Evolutionary conservation across 192 early-diverging fungal species (phyloP).

Genomic region (Phycomyces blakesleeanus): DNA sequence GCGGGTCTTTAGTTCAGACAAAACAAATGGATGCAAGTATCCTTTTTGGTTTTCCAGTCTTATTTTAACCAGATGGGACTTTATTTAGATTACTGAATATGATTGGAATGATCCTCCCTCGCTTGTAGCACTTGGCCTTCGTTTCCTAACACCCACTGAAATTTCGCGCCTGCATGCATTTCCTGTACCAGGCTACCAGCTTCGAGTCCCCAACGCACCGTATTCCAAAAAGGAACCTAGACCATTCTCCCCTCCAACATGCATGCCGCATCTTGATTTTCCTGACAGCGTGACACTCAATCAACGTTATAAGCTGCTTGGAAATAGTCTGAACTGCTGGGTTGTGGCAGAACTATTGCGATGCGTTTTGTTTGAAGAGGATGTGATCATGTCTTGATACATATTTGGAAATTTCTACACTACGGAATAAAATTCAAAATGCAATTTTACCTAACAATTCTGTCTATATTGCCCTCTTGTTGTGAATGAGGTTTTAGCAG

Average conservation of each 20-base stretch:
- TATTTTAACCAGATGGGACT: background rate
- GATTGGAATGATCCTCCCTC: slow-evolving; percentile 62
- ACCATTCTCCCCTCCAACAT: slow-evolving; percentile 6
- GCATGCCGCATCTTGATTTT: slow-evolving; percentile 53
- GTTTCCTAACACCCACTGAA: slow-evolving; percentile 82
- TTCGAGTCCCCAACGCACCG: background rate
- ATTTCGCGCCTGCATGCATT: slow-evolving; percentile 81
- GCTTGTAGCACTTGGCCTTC: slow-evolving; percentile 63
- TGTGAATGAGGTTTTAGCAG: too few species aligned
- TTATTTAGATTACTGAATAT: slow-evolving; percentile 41
- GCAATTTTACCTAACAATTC: too few species aligned
- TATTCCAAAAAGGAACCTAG: background rate
- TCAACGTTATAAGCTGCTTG: slow-evolving; percentile 77
- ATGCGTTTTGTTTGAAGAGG: slow-evolving; percentile 51
- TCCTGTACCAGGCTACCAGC: slow-evolving; percentile 38
- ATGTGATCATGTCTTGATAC: slow-evolving; percentile 6
- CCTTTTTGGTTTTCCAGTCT: background rate
- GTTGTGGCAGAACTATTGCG: slow-evolving; percentile 76
- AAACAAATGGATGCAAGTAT: slow-evolving; percentile 55
- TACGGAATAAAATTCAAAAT: background rate
- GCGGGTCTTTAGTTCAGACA: slow-evolving; percentile 80
- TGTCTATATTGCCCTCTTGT: too few species aligned
- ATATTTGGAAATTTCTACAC: background rate
- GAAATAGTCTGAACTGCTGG: slow-evolving; percentile 84
- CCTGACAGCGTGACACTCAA: slow-evolving; percentile 55